Conservation (phyloP, 257 asterid species). For the Capsicum baccatum region DNA sequence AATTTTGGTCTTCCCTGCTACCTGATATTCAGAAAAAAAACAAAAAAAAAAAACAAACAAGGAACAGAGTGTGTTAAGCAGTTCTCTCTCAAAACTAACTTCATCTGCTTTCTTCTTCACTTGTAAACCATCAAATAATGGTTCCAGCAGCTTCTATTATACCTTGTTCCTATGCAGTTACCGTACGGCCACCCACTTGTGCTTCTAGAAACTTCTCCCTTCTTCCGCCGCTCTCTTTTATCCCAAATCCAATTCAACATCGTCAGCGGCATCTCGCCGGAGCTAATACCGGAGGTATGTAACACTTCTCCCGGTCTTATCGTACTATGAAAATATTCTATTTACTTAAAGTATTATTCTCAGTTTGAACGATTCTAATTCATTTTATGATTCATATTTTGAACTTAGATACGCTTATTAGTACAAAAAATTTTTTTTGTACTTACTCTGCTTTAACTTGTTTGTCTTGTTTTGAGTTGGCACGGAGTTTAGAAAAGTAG, state of each 20-base stretch:
- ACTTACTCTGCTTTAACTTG: too few species aligned
- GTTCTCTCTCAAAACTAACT: background rate
- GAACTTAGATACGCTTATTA: background rate
- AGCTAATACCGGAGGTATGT: constrained; percentile 1
- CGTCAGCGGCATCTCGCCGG: background rate
- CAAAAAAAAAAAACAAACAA: background rate
- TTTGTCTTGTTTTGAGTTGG: too few species aligned
- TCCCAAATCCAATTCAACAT: constrained; percentile 17
- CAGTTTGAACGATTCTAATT: too few species aligned
- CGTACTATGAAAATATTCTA: too few species aligned
- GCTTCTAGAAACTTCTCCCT: constrained; percentile 46
- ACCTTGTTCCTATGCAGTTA: constrained; percentile 39
- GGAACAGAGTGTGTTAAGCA: background rate
- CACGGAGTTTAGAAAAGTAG: too few species aligned
- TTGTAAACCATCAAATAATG: background rate
- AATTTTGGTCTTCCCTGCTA: background rate
- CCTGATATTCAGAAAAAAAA: background rate
- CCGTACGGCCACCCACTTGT: constrained; percentile 35
- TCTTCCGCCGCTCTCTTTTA: constrained; percentile 28
- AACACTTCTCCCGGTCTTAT: background rate
- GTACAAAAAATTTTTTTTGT: too few species aligned
- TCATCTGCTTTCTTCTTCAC: background rate
- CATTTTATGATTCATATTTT: background rate
- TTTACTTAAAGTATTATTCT: too few species aligned
- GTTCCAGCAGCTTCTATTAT: constrained; percentile 31